A percentile compares a stretch with the other conserved stretches of the same genome.
phyloP scores from a whole-genome alignment of 192 early-diverging fungal genomes.

The Spizellomyces punctatus region DNA sequence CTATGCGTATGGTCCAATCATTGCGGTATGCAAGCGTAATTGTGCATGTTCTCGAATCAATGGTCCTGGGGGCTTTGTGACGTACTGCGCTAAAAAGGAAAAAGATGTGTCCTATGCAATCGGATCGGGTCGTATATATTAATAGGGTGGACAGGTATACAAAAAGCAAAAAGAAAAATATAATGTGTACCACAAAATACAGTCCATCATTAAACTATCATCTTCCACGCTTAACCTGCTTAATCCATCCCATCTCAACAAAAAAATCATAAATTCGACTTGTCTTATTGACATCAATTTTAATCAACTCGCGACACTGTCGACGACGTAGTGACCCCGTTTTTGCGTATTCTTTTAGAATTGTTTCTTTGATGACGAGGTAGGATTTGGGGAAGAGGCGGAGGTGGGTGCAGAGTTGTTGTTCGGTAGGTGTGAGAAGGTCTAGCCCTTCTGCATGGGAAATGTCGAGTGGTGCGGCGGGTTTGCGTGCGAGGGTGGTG shows the following conservation, averaged over 20 bases:
- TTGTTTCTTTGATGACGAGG: slow-evolving; percentile 88
- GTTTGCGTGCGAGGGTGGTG: slow-evolving; percentile 26
- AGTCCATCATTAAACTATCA: no score
- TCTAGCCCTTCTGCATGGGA: slow-evolving; percentile 83
- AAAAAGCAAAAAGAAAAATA: no score
- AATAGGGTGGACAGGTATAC: no score
- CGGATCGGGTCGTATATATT: no score
- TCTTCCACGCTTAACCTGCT: no score
- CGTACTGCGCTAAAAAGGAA: no score
- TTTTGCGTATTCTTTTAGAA: slow-evolving; percentile 80
- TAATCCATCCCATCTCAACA: slow-evolving; percentile 89
- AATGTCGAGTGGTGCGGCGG: slow-evolving; percentile 75
- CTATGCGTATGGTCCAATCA: no score
- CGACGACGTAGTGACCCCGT: slow-evolving; percentile 71
- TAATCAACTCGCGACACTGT: slow-evolving; percentile 82
- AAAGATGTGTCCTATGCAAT: no score
- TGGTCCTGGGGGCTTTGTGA: no score
- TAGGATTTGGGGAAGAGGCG: slow-evolving; percentile 89
- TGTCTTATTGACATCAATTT: slow-evolving; percentile 92
- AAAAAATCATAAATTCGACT: slow-evolving; percentile 91
- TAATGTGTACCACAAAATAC: no score
- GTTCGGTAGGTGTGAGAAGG: slow-evolving; percentile 78
- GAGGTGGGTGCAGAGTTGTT: slow-evolving; percentile 77
- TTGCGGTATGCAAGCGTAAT: no score
- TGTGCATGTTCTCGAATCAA: no score